Conservation (phyloP, 495 filamentous ascomycete genomes). For the Tuber magnatum region DNA sequence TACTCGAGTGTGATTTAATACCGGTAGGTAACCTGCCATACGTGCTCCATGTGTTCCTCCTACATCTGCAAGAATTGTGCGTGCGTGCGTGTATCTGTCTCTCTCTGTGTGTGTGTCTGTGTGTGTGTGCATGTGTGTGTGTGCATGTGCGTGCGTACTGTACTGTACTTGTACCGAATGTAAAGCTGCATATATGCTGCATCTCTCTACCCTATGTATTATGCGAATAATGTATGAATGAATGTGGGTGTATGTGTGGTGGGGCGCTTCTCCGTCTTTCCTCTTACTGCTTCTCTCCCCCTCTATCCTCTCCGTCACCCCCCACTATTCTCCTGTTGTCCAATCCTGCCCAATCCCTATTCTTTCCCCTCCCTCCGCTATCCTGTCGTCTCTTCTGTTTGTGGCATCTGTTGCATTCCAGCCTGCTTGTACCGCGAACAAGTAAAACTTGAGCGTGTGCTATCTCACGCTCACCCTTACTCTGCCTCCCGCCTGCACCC, state of each 20-base stretch:
- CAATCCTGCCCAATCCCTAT: constrained; percentile 6
- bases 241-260: not conserved
- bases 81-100: not conserved
- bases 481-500: constrained; percentile 15
- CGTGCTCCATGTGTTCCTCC: not conserved
- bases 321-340: not conserved
- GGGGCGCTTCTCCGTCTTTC: not conserved
- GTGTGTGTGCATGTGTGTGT: not conserved
- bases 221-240: not conserved
- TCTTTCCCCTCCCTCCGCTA: not conserved
- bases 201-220: not conserved
- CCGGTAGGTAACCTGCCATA: not conserved
- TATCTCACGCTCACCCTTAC: constrained; percentile 6
- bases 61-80: not conserved
- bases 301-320: not conserved
- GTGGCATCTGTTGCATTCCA: constrained; percentile 2
- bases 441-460: not conserved
- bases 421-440: constrained; percentile 3
- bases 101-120: too few species aligned
- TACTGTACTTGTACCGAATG: not conserved
- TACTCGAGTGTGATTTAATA: not conserved
- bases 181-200: not conserved
- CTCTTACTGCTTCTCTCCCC: not conserved
- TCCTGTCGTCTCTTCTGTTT: constrained; percentile 4
- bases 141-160: not conserved